Percentiles rank a stretch among this genome's conserved stretches.
These are phyloP conservation scores for Aspergillus chevalieri DNA, from an alignment of 2,329 filamentous ascomycete genomes.

Conservation along the genomic window DNA sequence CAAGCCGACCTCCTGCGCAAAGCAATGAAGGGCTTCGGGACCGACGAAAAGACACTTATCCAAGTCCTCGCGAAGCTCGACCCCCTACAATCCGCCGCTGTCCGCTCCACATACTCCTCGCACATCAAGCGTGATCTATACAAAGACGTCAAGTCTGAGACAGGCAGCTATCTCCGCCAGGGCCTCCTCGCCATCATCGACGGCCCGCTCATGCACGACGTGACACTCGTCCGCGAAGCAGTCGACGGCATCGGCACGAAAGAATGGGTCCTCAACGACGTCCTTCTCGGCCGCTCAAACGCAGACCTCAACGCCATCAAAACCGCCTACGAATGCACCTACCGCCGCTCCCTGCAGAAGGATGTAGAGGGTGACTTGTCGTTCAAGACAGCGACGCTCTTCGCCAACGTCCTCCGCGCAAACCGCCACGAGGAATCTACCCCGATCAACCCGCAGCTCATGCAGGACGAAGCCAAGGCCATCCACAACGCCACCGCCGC, in stretches of 20 bases:
- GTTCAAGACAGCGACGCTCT: slow-evolving; percentile 78
- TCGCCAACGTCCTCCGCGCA: slow-evolving; percentile 71
- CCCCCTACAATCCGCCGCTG: slow-evolving; percentile 65
- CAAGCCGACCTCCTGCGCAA: slow-evolving; percentile 67
- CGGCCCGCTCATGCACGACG: slow-evolving; percentile 74
- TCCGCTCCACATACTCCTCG: slow-evolving; percentile 62
- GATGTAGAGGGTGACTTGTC: slow-evolving; percentile 75
- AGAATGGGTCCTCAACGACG: slow-evolving; percentile 76
- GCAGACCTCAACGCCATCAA: slow-evolving; percentile 87
- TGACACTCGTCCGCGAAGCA: slow-evolving; percentile 62
- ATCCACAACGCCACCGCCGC: slow-evolving; percentile 72
- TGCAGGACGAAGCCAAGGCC: slow-evolving; percentile 69
- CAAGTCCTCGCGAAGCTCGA: slow-evolving; percentile 64
- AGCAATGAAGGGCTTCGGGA: slow-evolving; percentile 93
- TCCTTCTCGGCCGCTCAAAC: slow-evolving; percentile 75
- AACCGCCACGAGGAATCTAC: slow-evolving; percentile 70
- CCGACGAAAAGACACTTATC: slow-evolving; percentile 74
- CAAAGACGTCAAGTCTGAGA: slow-evolving; percentile 71
- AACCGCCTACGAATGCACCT: slow-evolving; percentile 63
- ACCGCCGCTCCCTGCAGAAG: slow-evolving; percentile 59
- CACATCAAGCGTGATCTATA: slow-evolving; percentile 62
- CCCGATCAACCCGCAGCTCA: slow-evolving; percentile 64
- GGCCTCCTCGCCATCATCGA: slow-evolving; percentile 68
- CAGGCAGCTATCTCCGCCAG: slow-evolving; percentile 66
- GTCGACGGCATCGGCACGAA: slow-evolving; percentile 80